Percentiles rank a stretch among this genome's conserved stretches.
Conservation (phyloP, 768 basidiomycete species). For the Agaricus subrufescens region DNA sequence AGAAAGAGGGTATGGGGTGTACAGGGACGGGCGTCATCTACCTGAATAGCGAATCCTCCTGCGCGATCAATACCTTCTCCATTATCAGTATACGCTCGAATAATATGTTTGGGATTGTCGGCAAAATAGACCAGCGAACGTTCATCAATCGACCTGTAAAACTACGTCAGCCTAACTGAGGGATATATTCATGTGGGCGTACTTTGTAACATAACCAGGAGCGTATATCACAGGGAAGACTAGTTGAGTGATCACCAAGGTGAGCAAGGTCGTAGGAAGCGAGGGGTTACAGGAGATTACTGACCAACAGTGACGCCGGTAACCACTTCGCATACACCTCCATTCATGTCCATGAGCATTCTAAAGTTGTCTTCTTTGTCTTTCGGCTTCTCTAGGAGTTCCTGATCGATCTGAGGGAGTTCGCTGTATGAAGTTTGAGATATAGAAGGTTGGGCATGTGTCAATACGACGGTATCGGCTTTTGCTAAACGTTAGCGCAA, state of each 20-base stretch:
- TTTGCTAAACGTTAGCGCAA: neutral
- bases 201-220: constrained; percentile 76
- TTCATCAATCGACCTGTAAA: constrained; percentile 71
- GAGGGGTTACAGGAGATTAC: constrained; percentile 13
- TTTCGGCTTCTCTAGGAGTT: constrained; percentile 85
- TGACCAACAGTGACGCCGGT: constrained; percentile 84
- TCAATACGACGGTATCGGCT: constrained; percentile 97
- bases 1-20: neutral
- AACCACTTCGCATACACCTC: constrained; percentile 84
- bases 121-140: constrained; percentile 75
- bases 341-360: constrained; percentile 87
- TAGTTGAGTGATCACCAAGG: constrained; percentile 18
- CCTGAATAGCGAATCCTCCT: constrained; percentile 94
- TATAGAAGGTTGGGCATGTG: constrained; percentile 59
- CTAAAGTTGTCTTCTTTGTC: constrained; percentile 78
- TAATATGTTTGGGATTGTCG: constrained; percentile 51
- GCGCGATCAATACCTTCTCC: constrained; percentile 87
- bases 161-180: neutral
- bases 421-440: constrained; percentile 53
- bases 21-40: constrained; percentile 18
- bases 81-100: constrained; percentile 78
- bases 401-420: constrained; percentile 49
- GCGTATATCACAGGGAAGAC: constrained; percentile 73
- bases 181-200: constrained; percentile 9
- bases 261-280: neutral